Evolutionary conservation across 148 eudicot genomes (phyloP).

Genomic region (Bassia scoparia): DNA sequence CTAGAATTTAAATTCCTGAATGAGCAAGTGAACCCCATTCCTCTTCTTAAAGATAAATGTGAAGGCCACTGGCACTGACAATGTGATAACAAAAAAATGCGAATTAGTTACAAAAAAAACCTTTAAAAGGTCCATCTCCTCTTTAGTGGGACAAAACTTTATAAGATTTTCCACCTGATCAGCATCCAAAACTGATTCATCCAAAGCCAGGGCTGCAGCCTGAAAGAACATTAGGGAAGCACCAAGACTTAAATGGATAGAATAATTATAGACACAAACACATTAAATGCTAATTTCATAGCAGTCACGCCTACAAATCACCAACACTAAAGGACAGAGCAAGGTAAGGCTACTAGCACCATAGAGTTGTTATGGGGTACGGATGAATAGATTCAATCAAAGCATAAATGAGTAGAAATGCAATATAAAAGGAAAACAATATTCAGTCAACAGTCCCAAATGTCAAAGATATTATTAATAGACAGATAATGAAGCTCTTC

Average conservation of each 20-base stretch:
- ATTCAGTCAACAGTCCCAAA: not conserved
- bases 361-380: not conserved
- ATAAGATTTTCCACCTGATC: conserved; percentile 98
- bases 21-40: not conserved
- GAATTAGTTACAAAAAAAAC: conserved; percentile 30
- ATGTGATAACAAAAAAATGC: conserved; percentile 11
- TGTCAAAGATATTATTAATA: not conserved
- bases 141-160: conserved; percentile 94
- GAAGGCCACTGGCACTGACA: conserved; percentile 1
- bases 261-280: not conserved
- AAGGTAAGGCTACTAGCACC: not conserved
- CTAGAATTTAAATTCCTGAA: not conserved
- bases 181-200: conserved; percentile 88
- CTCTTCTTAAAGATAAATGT: conserved; percentile 1
- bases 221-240: conserved; percentile 23
- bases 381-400: not conserved
- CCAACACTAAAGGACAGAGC: not conserved
- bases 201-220: conserved; percentile 93
- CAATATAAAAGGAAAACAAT: not conserved
- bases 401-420: no score
- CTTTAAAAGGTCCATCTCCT: conserved; percentile 96
- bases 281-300: not conserved
- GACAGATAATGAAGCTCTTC: not conserved
- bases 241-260: not conserved
- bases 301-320: not conserved